Base-by-base conservation (phyloP, 495 filamentous ascomycete species). In the Neurospora terricola region DNA sequence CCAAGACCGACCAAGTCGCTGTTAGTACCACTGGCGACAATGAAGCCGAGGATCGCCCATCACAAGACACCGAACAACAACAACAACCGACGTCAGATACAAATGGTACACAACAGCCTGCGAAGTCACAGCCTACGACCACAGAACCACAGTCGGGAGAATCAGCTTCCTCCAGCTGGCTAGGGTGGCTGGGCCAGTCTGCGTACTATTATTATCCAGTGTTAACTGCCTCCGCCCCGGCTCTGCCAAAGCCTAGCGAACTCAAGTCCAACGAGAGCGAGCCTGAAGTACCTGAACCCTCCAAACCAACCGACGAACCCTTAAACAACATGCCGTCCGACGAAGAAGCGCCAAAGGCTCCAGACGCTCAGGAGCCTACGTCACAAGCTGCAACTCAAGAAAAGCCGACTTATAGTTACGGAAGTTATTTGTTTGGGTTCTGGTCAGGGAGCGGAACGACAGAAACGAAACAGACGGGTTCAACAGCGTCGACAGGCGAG, bases 101-200 rank as follows among this genome's bases (percentile, higher is more conserved):
- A 72, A 12, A 68, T 48, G 72, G 14, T 39, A 77, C 18, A 37
- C 71, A 72, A 38, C 59, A 73, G 23, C 71, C 77, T 14, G 71
- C 59, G 9, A 59, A 74, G 69, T 72, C 69, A 34, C 48, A 76
- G 11, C 43, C 71, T 38, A 72, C 72, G 37, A 69, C 74, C 14
- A 42, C 70, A 6, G 69, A 78, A 69, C 42, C 77, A n/a, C 36
- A 73, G 14, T 70, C 78, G 66, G 81, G 75, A 40, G 84, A 86
- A 38, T 69, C 79, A 18, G 77, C 78, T 40, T 73, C 84, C 16
- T 82, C 81, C 11, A 84, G 87, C 36, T 91, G 90, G 90, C 76
- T 90, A 38, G 87, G 86, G 71, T 90, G 89, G 86, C 81, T 90
- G 40, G 84, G 87, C 34, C 81, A 79, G 70, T 73, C 77, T 75